Evolutionary conservation across 352 stramenopile genomes (phyloP).

Genomic region (Phytophthora agathidicida): DNA sequence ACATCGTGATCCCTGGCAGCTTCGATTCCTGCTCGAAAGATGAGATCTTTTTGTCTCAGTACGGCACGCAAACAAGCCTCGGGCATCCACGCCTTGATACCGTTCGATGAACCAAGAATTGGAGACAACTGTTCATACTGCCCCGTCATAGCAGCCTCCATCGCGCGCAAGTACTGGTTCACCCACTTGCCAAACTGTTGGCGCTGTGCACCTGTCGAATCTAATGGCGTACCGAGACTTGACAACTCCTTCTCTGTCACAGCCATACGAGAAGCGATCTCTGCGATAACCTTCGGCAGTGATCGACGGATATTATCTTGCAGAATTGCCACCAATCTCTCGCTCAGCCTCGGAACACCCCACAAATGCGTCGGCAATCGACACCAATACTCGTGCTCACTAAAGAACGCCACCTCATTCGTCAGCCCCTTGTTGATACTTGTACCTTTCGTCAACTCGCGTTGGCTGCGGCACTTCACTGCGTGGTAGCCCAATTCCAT

Average conservation of each 20-base stretch:
- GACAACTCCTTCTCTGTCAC: constrained; percentile 23
- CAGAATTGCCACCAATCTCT: constrained; percentile 49
- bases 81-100: neutral
- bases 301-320: constrained; percentile 56
- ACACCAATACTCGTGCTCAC: constrained; percentile 52
- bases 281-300: constrained; percentile 47
- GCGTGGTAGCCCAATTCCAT: constrained; percentile 83
- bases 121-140: constrained; percentile 31
- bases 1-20: constrained; percentile 4
- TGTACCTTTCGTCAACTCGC: constrained; percentile 57
- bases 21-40: constrained; percentile 38
- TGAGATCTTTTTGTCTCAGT: constrained; percentile 31
- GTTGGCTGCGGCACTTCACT: constrained; percentile 86
- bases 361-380: constrained; percentile 34
- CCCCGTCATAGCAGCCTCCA: constrained; percentile 39
- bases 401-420: constrained; percentile 67
- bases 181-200: constrained; percentile 38
- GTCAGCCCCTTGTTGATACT: constrained; percentile 57
- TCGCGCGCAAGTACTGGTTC: constrained; percentile 33
- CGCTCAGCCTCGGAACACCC: constrained; percentile 41
- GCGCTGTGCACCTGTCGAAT: constrained; percentile 29
- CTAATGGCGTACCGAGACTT: constrained; percentile 30
- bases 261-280: constrained; percentile 42
- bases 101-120: constrained; percentile 5
- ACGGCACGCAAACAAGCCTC: constrained; percentile 40